Conservation (phyloP, 768 basidiomycete genomes). For the Suillus americanus region DNA sequence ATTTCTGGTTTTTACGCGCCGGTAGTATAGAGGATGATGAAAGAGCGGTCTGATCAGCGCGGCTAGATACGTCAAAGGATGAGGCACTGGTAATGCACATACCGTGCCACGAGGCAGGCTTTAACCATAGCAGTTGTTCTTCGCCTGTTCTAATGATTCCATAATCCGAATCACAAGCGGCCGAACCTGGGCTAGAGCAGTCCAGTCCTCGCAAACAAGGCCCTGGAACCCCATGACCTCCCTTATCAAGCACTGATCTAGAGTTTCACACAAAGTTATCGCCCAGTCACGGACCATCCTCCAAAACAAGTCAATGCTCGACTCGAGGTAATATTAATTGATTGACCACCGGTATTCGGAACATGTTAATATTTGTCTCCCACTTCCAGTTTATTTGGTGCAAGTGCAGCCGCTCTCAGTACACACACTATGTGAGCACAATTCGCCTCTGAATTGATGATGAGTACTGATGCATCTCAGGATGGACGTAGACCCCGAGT, state of each 20-base stretch:
- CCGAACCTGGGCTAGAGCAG: neutral
- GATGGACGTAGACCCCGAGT: conserved; percentile 19
- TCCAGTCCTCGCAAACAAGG: neutral
- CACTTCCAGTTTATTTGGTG: neutral
- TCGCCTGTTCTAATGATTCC: neutral
- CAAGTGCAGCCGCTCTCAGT: neutral
- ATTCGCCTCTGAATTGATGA: neutral
- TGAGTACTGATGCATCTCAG: neutral
- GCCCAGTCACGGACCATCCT: conserved; percentile 5
- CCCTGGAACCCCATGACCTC: conserved; percentile 3
- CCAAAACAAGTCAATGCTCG: neutral
- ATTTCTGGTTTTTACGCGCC: neutral
- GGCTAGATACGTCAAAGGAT: neutral
- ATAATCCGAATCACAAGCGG: neutral
- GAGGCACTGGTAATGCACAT: neutral
- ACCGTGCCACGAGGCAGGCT: neutral
- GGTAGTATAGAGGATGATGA: neutral
- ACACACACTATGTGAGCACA: conserved; percentile 7
- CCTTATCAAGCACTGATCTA: neutral
- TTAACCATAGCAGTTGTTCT: conserved; percentile 4
- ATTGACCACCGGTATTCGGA: conserved; percentile 1
- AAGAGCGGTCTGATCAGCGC: neutral
- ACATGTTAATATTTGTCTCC: neutral
- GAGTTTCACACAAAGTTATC: conserved; percentile 4
- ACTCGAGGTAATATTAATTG: conserved; percentile 4